Conservation (phyloP, 2,329 filamentous ascomycete genomes). For the Calonectria hawksworthii region DNA sequence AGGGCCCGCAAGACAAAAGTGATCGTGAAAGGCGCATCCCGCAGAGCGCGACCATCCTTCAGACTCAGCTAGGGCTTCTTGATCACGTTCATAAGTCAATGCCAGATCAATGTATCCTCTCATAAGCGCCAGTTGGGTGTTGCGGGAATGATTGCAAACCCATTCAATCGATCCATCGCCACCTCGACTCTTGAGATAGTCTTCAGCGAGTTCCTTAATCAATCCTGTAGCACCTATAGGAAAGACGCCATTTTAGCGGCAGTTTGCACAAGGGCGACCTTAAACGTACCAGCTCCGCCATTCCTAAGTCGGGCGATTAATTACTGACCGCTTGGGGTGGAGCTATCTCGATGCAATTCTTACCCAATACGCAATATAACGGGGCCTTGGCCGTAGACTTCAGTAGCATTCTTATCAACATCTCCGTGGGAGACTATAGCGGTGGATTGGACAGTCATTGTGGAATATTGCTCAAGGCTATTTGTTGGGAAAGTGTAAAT, state of each 20-base stretch:
- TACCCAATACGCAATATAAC: slow-evolving; percentile 6
- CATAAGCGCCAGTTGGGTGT: slow-evolving; percentile 9
- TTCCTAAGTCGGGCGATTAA: not conserved
- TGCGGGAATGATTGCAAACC: slow-evolving; percentile 16
- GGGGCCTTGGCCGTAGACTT: not conserved
- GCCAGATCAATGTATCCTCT: slow-evolving; percentile 5
- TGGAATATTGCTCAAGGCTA: not conserved
- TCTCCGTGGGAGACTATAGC: not conserved
- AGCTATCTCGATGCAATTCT: not conserved
- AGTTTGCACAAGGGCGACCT: not conserved
- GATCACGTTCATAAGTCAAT: slow-evolving; percentile 13
- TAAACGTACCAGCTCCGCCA: not conserved
- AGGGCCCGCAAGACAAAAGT: slow-evolving; percentile 5
- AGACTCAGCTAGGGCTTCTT: not conserved
- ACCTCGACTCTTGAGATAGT: not conserved
- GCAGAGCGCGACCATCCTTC: slow-evolving; percentile 11
- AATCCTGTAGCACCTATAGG: not conserved
- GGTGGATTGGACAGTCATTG: not conserved
- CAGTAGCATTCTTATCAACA: not conserved
- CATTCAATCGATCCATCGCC: not conserved
- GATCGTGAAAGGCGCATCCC: slow-evolving; percentile 9
- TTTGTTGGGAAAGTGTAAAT: not conserved
- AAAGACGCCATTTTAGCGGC: not conserved
- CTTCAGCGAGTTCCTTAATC: slow-evolving; percentile 12
- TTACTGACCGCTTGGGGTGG: not conserved